phyloP scores from a whole-genome alignment of 208 protist species.

The Acanthamoeba lugdunensis region DNA sequence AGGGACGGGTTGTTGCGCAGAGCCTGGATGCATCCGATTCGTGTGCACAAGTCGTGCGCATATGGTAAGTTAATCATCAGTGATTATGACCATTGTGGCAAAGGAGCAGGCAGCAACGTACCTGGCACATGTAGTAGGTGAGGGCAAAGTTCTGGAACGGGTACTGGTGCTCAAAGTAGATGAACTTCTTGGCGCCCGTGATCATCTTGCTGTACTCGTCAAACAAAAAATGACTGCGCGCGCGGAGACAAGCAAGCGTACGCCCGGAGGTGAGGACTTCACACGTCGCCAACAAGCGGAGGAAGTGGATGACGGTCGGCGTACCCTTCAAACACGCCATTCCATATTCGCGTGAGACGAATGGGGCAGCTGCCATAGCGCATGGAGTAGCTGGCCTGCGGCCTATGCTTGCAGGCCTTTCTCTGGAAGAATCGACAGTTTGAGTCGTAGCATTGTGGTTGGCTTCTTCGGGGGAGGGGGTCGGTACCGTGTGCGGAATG shows the following conservation, averaged over 20 bases:
- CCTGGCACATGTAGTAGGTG: constrained; percentile 83
- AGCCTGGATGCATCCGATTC: constrained; percentile 42
- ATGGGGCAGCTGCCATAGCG: constrained; percentile 20
- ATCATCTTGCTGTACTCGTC: constrained; percentile 84
- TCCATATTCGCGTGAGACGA: constrained; percentile 79
- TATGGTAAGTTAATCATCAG: not conserved
- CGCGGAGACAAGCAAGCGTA: not conserved
- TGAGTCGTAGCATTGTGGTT: too few species aligned
- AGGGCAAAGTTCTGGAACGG: constrained; percentile 85
- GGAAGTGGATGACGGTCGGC: too few species aligned
- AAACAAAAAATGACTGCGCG: constrained; percentile 77
- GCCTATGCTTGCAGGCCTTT: constrained; percentile 38
- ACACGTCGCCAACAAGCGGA: not conserved
- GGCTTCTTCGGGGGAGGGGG: too few species aligned
- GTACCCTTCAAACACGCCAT: constrained; percentile 79
- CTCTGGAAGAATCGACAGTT: not conserved
- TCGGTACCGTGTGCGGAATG: constrained; percentile 20
- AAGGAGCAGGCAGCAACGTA: not conserved
- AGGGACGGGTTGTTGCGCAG: constrained; percentile 78
- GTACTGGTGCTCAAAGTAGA: constrained; percentile 85
- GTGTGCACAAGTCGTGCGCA: not conserved
- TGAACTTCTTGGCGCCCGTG: constrained; percentile 77
- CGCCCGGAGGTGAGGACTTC: not conserved
- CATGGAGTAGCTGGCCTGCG: constrained; percentile 13
- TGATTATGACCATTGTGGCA: not conserved